A percentile compares a stretch with the other conserved stretches of the same genome.
Evolutionary conservation across 345 rosid genomes (phyloP).

Genomic region (Garcia nutans): DNA sequence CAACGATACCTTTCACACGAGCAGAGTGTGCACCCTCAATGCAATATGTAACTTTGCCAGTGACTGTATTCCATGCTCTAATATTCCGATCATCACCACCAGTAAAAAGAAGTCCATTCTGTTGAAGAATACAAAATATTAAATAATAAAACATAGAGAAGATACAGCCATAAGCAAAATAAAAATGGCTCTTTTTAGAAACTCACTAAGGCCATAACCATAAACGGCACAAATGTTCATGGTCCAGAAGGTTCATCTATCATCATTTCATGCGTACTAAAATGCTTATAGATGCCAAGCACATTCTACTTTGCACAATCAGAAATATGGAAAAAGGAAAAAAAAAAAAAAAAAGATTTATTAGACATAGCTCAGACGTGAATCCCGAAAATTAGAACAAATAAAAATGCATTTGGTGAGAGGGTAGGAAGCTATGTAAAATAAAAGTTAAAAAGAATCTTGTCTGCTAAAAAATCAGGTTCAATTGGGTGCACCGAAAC

Average conservation of each 20-base stretch:
- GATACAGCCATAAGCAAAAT: not conserved
- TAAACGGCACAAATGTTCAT: not conserved
- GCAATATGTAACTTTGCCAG: conserved; percentile 73
- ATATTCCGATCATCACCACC: conserved; percentile 86
- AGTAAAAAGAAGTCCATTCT: conserved; percentile 74
- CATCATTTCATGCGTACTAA: not conserved
- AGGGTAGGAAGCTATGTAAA: too few species aligned
- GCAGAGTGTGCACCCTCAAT: conserved; percentile 75
- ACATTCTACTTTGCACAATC: not conserved
- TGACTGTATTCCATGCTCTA: conserved; percentile 85
- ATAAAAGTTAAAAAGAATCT: not conserved
- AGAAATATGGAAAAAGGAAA: not conserved
- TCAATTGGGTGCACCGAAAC: not conserved
- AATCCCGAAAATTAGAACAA: too few species aligned
- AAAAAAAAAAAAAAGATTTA: not conserved
- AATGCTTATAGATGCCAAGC: not conserved
- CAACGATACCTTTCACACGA: conserved; percentile 85
- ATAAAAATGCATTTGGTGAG: too few species aligned
- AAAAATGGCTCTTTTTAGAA: not conserved
- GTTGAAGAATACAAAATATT: conserved; percentile 15
- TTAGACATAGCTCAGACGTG: not conserved
- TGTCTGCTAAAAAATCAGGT: not conserved
- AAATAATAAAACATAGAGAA: not conserved
- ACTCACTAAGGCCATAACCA: not conserved
- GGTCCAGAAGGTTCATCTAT: not conserved